Evolutionary conservation across 2,329 filamentous ascomycete genomes (phyloP).

Genomic region (Cladosporium sp.): DNA sequence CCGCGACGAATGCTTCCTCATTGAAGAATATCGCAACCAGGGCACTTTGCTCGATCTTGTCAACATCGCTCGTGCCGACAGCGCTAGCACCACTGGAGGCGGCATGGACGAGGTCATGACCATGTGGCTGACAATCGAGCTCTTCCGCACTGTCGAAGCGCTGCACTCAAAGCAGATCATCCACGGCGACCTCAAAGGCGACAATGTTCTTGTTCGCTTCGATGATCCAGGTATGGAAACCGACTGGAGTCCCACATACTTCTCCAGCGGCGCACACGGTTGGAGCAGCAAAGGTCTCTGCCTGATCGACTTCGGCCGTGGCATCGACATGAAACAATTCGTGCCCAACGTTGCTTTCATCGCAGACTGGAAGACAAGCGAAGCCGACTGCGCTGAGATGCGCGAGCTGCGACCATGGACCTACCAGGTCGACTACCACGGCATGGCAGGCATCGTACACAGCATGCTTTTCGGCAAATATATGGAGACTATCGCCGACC

Average conservation of each 20-base stretch:
- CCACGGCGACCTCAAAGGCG: slow-evolving; percentile 91
- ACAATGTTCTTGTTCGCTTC: slow-evolving; percentile 89
- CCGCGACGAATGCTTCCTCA: slow-evolving; percentile 80
- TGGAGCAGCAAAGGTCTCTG: slow-evolving; percentile 78
- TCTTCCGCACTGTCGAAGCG: slow-evolving; percentile 83
- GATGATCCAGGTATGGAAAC: slow-evolving; percentile 45
- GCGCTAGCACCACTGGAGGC: slow-evolving; percentile 51
- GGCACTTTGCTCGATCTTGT: slow-evolving; percentile 93
- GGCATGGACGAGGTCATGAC: slow-evolving; percentile 86
- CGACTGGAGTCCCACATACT: slow-evolving; percentile 62
- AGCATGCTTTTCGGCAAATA: slow-evolving; percentile 90
- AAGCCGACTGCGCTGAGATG: slow-evolving; percentile 92
- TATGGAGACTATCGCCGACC: slow-evolving; percentile 67
- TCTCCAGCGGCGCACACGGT: slow-evolving; percentile 66
- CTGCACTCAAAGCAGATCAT: slow-evolving; percentile 75
- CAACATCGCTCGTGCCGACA: slow-evolving; percentile 67
- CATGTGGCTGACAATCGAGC: slow-evolving; percentile 93
- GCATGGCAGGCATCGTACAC: slow-evolving; percentile 82
- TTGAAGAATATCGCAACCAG: slow-evolving; percentile 83
- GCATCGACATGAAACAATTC: slow-evolving; percentile 90
- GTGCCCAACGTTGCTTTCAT: slow-evolving; percentile 74
- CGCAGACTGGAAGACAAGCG: slow-evolving; percentile 87
- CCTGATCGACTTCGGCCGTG: slow-evolving; percentile 91
- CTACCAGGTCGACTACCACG: slow-evolving; percentile 95
- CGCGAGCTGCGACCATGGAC: slow-evolving; percentile 93